These are phyloP conservation scores for Isochrysis galbana DNA, from an alignment of 78 protist genomes.

Conservation along the genomic window DNA sequence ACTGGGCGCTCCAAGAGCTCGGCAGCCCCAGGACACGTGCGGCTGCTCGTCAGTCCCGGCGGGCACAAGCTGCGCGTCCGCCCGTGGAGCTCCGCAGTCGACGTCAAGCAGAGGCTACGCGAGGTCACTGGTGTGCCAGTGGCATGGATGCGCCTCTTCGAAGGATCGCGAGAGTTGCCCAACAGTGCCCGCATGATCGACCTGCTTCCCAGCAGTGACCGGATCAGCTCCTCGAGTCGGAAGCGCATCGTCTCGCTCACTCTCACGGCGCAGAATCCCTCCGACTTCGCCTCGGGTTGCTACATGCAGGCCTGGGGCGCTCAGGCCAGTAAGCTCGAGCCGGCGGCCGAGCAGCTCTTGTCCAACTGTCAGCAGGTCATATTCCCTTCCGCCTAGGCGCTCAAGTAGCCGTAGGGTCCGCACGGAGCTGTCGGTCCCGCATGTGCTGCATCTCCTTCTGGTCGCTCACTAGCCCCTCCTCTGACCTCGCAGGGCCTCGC, in stretches of 20 bases:
- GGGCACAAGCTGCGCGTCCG: neutral
- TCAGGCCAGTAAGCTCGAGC: neutral
- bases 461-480: neutral
- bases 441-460: no score
- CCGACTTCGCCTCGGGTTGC: neutral
- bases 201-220: neutral
- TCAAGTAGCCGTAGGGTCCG: no score
- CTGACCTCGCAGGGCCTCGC: conserved; percentile 2
- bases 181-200: neutral
- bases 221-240: neutral
- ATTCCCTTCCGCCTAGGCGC: no score
- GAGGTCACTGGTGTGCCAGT: neutral
- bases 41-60: neutral
- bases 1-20: no score
- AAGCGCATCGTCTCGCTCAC: neutral
- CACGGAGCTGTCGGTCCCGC: no score
- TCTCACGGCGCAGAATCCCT: neutral
- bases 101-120: conserved; percentile 3
- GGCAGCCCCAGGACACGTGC: no score
- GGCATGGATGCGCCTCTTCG: neutral
- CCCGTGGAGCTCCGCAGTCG: neutral
- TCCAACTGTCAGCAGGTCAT: neutral
- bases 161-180: neutral
- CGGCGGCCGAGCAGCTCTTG: neutral
- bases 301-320: neutral